Base-by-base conservation (phyloP, 2,329 filamentous ascomycete genomes). In the Colletotrichum sp. region DNA sequence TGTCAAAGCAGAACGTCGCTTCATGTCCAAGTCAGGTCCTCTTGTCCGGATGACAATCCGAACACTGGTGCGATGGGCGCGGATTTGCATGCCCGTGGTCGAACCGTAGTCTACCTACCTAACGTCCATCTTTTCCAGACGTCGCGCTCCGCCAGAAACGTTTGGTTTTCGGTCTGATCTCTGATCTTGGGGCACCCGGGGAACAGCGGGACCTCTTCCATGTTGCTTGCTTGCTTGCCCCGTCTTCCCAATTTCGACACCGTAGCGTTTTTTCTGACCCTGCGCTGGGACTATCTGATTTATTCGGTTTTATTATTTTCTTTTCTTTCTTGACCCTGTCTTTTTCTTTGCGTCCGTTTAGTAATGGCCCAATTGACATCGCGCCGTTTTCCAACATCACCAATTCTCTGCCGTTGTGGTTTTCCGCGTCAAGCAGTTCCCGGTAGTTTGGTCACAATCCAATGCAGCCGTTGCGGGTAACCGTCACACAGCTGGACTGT, bases 31-130 rank as follows among this genome's bases (percentile, higher is more conserved):
- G 28, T 34, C 65, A 28, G 24, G 24, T 61, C 52, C 13, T 30
- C 52, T 43, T 60, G 55, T 73, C 73, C 73, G 73, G 73, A 75
- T 73, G 73, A 68, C 73, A 75, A 72, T 73, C 70, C 73, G 73
- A 75, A 75, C 43, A 21, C 64, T 64, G 71, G 66, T 56, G 43
- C 43, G 66, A 36, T 69, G 18, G 70, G 32, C 13, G 28, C 68
- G 62, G 36, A 43, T 56, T 66, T 21, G 61, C 61, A 71, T 18
- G n/a, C 56, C 36, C 66, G n/a, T 32, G 21, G 34, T 36, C 61
- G 36, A 15, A 16, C 10, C 52, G 30, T 52, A 26, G 38, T 48
- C 8, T 18, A 48, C 1, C 32, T 16, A 48, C 61, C 61, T 16
- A 43, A 30, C 24, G 36, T 67, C 28, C 43, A 15, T 67, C 15